A percentile compares a stretch with the other conserved stretches of the same genome.
phyloP scores from a whole-genome alignment of 805 yeast species.

The Zygotorulaspora florentina region DNA sequence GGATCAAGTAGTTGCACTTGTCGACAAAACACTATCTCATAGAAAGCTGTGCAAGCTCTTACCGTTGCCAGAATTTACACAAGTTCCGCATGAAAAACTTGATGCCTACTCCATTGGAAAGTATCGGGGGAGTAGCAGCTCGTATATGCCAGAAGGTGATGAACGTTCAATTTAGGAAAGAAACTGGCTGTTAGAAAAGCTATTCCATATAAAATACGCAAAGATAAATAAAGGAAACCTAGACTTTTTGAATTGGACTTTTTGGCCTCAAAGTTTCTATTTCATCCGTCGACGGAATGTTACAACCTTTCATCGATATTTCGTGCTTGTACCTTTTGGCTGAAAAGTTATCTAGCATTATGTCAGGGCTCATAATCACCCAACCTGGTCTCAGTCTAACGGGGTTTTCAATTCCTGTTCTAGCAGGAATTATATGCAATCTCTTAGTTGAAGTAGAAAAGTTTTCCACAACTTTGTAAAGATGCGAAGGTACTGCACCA shows the following conservation, averaged over 20 bases:
- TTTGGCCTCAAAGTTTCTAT: slow-evolving; percentile 81
- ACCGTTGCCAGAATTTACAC: no score
- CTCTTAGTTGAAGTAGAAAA: slow-evolving; percentile 79
- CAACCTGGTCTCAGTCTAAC: slow-evolving; percentile 77
- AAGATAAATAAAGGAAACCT: neutral
- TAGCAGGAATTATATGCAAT: slow-evolving; percentile 77
- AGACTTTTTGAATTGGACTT: slow-evolving; percentile 50
- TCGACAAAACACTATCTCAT: no score
- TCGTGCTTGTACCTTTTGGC: slow-evolving; percentile 44
- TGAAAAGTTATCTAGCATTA: slow-evolving; percentile 65
- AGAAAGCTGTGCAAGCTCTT: no score
- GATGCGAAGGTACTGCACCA: slow-evolving; percentile 63
- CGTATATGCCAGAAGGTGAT: no score
- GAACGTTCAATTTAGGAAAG: neutral
- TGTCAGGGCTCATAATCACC: slow-evolving; percentile 86
- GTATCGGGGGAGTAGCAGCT: no score
- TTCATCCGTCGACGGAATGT: slow-evolving; percentile 64
- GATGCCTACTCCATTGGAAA: no score
- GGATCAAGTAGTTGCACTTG: no score
- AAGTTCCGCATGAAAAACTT: no score
- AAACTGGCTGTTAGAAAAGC: neutral
- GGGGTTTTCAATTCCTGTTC: slow-evolving; percentile 60
- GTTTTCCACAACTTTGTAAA: slow-evolving; percentile 82
- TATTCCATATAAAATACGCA: neutral
- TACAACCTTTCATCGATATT: slow-evolving; percentile 43